These are phyloP conservation scores for Rhododendron mucronatum DNA, from an alignment of 148 eudicot genomes.

Conservation along the genomic window DNA sequence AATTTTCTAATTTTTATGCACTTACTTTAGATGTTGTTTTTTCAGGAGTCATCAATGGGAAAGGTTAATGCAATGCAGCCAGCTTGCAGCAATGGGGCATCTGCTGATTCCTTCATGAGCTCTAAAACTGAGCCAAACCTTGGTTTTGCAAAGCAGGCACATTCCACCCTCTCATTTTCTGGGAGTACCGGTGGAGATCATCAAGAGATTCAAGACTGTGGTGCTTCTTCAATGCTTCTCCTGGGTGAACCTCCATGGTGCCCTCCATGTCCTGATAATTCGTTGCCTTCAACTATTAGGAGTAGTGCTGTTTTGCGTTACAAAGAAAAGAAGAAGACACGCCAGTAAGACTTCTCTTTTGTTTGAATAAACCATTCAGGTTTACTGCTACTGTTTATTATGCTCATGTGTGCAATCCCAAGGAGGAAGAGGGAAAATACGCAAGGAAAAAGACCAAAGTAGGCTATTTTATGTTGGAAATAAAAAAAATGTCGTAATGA, in stretches of 20 bases:
- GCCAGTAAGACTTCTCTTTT: conserved; percentile 52
- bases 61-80: conserved; percentile 26
- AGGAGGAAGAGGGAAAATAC: background rate
- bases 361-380: background rate
- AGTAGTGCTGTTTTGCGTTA: conserved; percentile 84
- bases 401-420: background rate
- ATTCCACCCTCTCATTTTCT: conserved; percentile 65
- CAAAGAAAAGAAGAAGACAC: conserved; percentile 87
- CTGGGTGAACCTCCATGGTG: conserved; percentile 89
- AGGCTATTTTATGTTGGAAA: background rate
- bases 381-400: background rate
- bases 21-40: background rate
- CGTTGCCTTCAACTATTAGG: conserved; percentile 46
- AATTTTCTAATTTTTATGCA: background rate
- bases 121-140: conserved; percentile 53
- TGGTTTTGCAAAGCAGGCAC: conserved; percentile 49
- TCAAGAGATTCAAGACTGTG: conserved; percentile 61
- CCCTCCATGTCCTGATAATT: conserved; percentile 50
- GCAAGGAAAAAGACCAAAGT: background rate
- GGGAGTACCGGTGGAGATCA: conserved; percentile 70
- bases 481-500: background rate
- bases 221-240: conserved; percentile 64
- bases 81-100: conserved; percentile 44
- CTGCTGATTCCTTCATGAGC: conserved; percentile 47
- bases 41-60: conserved; percentile 34